Evolutionary conservation across 2,329 filamentous ascomycete species (phyloP), one percentile per base, ranked within the genome.

Genomic region (Trichoderma gracile): DNA sequence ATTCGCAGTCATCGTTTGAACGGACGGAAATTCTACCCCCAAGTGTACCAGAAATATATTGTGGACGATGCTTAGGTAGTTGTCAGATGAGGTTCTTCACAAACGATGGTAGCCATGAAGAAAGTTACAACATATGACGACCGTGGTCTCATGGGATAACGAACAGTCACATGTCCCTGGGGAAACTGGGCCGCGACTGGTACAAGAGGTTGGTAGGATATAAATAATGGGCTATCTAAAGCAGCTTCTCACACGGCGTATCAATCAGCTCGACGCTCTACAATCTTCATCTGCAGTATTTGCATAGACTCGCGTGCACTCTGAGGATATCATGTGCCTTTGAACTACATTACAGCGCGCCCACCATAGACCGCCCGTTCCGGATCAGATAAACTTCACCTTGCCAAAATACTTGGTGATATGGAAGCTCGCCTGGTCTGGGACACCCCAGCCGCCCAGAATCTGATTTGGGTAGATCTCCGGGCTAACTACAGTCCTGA

Each of bases 1-100:
- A 77, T 84, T 12, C 73, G 82, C 14, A 84, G 82, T 63, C 82
- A 84, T 71, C 73, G 78, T 3, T 77, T 80, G 62, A 80, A 82
- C 17, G 82, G 82, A 3, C 73, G 60, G 64, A 78, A 69, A 68
- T 83, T 82, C 65, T 84, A 84, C 62, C 63, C 68, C 0, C 75
- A 80, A 43, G 79, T 85, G 0, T 83, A 77, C 71, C 78, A 83
- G 2, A 75, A 73, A 67, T 84, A 84, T 68, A 70, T 80, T 40
- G 75, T 76, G 60, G 80, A 82, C 65, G 56, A 46, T 55, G 25
- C n/a, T 40, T 63, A 63, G 56, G 8, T 50, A 33, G 30, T 3
- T 33, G 33, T 38, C 12, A 38, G 4, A 38, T 38, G 33, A 38
- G 10, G 33, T 14, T 38, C 5, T 38, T 27, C 25, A 27, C 30